Conservation (phyloP, 1,284 basidiomycete species). For the Pseudozyma tsukubaensis region DNA sequence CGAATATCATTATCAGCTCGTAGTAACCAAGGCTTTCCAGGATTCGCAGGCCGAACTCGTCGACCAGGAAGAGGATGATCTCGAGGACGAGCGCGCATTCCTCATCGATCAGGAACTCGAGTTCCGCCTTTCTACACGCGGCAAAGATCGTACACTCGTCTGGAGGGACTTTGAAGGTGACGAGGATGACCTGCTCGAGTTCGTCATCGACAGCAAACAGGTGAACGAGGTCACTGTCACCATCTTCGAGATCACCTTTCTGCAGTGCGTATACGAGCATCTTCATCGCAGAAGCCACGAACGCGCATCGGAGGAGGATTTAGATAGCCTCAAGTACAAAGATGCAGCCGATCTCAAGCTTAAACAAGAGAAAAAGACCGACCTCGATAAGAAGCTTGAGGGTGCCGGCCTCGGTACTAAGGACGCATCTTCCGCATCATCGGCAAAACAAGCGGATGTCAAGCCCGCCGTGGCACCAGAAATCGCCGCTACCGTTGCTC, state of each 20-base stretch:
- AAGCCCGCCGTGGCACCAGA: conserved; percentile 15
- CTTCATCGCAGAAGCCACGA: conserved; percentile 62
- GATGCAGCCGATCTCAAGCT: conserved; percentile 35
- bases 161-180: conserved; percentile 78
- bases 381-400: conserved; percentile 42
- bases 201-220: conserved; percentile 74
- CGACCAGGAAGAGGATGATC: conserved; percentile 90
- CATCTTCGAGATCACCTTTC: conserved; percentile 90
- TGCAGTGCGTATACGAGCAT: conserved; percentile 89
- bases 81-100: conserved; percentile 86
- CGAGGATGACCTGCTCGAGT: conserved; percentile 80
- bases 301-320: conserved; percentile 64
- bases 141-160: conserved; percentile 55
- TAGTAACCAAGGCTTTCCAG: conserved; percentile 92
- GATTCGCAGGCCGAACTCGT: conserved; percentile 93
- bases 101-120: conserved; percentile 88
- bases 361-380: conserved; percentile 23
- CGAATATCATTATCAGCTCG: conserved; percentile 92
- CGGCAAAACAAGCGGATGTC: background rate
- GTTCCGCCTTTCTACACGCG: conserved; percentile 72
- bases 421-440: conserved; percentile 4
- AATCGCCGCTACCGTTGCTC: conserved; percentile 30
- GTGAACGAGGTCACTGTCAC: conserved; percentile 85
- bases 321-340: conserved; percentile 68
- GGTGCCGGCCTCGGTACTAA: conserved; percentile 22